Evolutionary conservation across 257 asterid species (phyloP), one percentile per base, ranked within the genome.

Genomic region (Solanum piurae): DNA sequence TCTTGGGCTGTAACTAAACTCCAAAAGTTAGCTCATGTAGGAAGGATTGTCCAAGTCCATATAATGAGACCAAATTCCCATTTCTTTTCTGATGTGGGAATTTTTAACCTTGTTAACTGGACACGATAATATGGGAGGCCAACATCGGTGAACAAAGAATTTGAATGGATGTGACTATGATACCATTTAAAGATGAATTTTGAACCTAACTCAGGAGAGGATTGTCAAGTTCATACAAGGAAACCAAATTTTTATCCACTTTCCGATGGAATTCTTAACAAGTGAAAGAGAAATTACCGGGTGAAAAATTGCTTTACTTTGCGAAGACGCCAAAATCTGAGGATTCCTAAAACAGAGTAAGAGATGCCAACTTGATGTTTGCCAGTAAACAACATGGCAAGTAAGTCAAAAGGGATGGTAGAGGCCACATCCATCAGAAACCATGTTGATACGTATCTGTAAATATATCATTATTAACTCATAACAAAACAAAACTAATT

Each of bases 371-470:
- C 76, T 2, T 95, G 95, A 74, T 91, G 98, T 85, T 93, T 92
- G 77, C 96, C 94, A 2, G 98, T 88, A n/a, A 95, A 40, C 12
- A 96, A 71, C 92, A 92, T 92, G 5, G 91, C 94, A 34, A 95
- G 58, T 2, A 93, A 84, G 86, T 95, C 98, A 83, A 96, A 94
- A 6, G 99, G 99, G 38, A 96, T 85, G 62, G 99, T 95, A 86
- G 99, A 96, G 0, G 97, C 95, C 86, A 95, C 97, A 73, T 96
- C 99, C 99, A 96, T 95, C 88, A 96, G 37, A 89, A 95, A 96
- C 98, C 98, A 96, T 77, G 98, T 93, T 20, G 98, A 94, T 2
- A 96, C 42, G 87, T 96, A 96, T 94, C 99, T 96, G 91, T 90
- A 37, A 21, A 75, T 11, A 38, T 23, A 71, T 72, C 23, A 85